A percentile compares a stretch with the other conserved stretches of the same genome.
phyloP scores from a whole-genome alignment of 2,329 filamentous ascomycete species.

The Colletotrichum agaves region DNA sequence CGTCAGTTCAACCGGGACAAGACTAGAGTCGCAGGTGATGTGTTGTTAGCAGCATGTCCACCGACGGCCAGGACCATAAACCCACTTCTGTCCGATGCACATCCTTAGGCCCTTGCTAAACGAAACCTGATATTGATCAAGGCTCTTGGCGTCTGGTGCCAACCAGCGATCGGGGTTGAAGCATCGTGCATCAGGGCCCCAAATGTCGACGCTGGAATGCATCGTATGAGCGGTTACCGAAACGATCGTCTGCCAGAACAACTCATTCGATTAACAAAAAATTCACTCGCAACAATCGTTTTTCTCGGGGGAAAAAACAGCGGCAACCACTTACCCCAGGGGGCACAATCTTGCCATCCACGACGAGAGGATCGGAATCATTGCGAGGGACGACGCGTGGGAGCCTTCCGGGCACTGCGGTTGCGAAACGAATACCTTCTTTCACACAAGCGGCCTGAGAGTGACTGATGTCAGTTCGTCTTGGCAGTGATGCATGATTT shows the following conservation, averaged over 20 bases:
- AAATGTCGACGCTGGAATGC: not conserved
- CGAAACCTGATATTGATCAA: constrained; percentile 3
- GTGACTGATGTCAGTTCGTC: not conserved
- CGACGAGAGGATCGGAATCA: not conserved
- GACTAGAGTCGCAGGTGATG: not conserved
- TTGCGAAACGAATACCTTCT: constrained; percentile 7
- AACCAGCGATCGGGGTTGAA: constrained; percentile 19
- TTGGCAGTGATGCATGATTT: not conserved
- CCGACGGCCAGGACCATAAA: fast-evolving
- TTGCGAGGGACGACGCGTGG: not conserved
- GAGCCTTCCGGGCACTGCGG: not conserved
- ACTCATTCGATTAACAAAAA: not conserved
- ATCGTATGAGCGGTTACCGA: constrained; percentile 7
- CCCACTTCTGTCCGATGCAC: constrained; percentile 13
- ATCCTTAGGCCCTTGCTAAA: constrained; percentile 4
- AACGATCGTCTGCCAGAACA: not conserved
- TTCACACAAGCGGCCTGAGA: constrained; percentile 4
- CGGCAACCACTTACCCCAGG: constrained; percentile 2
- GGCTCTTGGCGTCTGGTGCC: not conserved
- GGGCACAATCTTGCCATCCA: constrained; percentile 4
- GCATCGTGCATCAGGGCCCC: not conserved
- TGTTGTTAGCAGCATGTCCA: not conserved
- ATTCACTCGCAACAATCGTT: not conserved
- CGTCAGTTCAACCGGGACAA: not conserved
- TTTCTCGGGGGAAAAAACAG: not conserved